phyloP scores from a whole-genome alignment of 2,329 filamentous ascomycete genomes.

The Colletotrichum viniferum region DNA sequence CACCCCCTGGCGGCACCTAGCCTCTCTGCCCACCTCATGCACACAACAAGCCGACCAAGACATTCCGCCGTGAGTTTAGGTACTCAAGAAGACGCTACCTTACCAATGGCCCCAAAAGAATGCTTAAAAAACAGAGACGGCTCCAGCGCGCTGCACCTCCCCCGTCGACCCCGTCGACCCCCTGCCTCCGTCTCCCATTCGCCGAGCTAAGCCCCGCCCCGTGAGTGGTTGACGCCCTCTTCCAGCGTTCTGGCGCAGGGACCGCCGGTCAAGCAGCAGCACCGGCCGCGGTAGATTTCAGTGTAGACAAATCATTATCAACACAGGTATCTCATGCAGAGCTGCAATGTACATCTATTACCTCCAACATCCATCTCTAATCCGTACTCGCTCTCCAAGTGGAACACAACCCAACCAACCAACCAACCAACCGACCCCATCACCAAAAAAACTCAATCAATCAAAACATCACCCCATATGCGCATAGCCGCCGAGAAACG shows the following conservation, averaged over 20 bases:
- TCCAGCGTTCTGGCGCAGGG: background rate
- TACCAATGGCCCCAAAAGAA: background rate
- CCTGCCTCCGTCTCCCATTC: background rate
- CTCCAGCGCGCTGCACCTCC: background rate
- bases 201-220: background rate
- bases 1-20: background rate
- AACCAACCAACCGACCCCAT: background rate
- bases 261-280: background rate
- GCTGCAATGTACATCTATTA: background rate
- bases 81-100: background rate
- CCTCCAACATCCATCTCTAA: background rate
- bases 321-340: background rate
- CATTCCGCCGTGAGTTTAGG: background rate
- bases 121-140: background rate
- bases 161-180: background rate
- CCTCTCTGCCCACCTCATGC: background rate
- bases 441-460: background rate
- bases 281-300: background rate
- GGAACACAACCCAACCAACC: background rate
- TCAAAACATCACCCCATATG: background rate
- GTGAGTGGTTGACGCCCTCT: background rate
- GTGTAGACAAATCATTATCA: background rate
- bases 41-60: too few relatives aligned
- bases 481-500: slow-evolving; percentile 6
- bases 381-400: background rate